phyloP scores from a whole-genome alignment of 352 stramenopile species.

The Blastocystis sp. region DNA sequence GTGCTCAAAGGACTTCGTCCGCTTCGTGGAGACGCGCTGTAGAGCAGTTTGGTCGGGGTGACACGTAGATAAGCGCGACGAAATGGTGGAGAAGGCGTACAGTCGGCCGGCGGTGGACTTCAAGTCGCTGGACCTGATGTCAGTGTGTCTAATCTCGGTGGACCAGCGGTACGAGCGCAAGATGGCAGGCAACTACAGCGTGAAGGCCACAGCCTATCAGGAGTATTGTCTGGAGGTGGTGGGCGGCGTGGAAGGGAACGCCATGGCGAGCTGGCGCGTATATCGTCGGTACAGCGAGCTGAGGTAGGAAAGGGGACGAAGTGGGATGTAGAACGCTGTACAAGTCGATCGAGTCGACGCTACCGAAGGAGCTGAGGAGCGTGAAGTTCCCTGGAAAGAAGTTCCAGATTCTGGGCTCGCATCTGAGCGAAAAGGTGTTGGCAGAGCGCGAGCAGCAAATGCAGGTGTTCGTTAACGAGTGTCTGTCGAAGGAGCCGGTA shows the following conservation, averaged over 20 bases:
- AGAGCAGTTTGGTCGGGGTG: background rate
- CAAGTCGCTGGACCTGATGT: slow-evolving; percentile 7
- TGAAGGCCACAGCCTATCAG: slow-evolving; percentile 4
- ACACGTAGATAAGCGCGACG: background rate
- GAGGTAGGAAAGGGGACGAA: background rate
- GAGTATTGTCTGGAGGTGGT: slow-evolving; percentile 32
- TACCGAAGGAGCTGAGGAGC: background rate
- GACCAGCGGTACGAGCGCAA: background rate
- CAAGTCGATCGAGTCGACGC: slow-evolving; percentile 18
- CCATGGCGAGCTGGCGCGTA: slow-evolving; percentile 36
- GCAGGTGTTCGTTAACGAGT: background rate
- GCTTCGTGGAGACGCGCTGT: background rate
- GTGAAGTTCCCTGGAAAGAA: slow-evolving; percentile 48
- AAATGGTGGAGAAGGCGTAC: background rate
- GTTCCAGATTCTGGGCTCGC: slow-evolving; percentile 21
- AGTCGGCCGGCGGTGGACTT: background rate
- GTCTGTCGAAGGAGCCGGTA: background rate
- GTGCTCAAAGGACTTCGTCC: slow-evolving; percentile 2
- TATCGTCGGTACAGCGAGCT: slow-evolving; percentile 50
- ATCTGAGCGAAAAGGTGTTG: background rate
- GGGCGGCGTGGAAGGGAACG: background rate
- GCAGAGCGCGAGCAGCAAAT: slow-evolving; percentile 15
- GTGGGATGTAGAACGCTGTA: background rate
- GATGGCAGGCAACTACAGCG: slow-evolving; percentile 15
- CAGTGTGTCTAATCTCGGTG: background rate